phyloP scores from a whole-genome alignment of 768 basidiomycete species.

The Leccinum aurantiacum region DNA sequence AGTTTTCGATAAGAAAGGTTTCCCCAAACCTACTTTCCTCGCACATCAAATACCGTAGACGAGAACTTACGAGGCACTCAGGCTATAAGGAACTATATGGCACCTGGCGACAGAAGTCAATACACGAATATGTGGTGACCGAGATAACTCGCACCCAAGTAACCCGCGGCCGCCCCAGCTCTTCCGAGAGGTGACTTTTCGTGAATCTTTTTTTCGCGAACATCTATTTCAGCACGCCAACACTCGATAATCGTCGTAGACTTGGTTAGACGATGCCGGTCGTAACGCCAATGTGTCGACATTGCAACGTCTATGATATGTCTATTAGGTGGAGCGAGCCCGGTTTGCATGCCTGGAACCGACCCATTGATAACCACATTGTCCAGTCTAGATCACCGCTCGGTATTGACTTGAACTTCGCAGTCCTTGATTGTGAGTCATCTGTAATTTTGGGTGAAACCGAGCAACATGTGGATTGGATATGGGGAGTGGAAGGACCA shows the following conservation, averaged over 20 bases:
- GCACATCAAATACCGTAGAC: too few species aligned
- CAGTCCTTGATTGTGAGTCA: neutral
- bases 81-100: conserved; percentile 52
- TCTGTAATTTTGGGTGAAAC: neutral
- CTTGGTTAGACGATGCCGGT: neutral
- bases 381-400: neutral
- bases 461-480: neutral
- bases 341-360: neutral
- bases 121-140: conserved; percentile 1
- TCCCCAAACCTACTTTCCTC: too few species aligned
- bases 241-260: neutral
- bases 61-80: too few species aligned
- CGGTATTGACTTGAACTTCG: neutral
- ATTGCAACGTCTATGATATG: neutral
- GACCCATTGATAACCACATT: conserved; percentile 3
- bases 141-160: conserved; percentile 60
- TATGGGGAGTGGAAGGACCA: too few species aligned
- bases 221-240: neutral
- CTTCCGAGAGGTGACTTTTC: neutral
- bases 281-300: neutral
- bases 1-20: neutral
- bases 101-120: conserved; percentile 40
- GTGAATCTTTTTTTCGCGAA: neutral
- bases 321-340: conserved; percentile 9
- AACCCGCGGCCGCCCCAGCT: conserved; percentile 75